Percentiles rank a stretch among this genome's conserved stretches.
Evolutionary conservation across 2,329 filamentous ascomycete species (phyloP).

Genomic region (Cladophialophora chaetospira): DNA sequence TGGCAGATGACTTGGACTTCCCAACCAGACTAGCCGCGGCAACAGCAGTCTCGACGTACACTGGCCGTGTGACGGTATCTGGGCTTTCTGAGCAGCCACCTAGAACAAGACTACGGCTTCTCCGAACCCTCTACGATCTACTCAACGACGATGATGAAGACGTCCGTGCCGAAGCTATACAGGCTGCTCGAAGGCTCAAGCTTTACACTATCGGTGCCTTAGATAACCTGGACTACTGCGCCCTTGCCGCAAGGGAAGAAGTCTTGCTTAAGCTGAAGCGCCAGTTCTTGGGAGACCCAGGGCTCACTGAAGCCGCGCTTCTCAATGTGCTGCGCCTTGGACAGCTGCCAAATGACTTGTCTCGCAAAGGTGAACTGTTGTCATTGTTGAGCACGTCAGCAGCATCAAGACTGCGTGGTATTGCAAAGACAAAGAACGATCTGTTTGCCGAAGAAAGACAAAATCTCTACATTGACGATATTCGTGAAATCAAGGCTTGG

Average conservation of each 20-base stretch:
- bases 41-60: constrained; percentile 21
- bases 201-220: neutral
- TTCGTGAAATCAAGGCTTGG: constrained; percentile 74
- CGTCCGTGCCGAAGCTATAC: constrained; percentile 66
- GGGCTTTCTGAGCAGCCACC: constrained; percentile 45
- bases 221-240: constrained; percentile 44
- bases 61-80: neutral
- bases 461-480: constrained; percentile 88
- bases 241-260: constrained; percentile 51
- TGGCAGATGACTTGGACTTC: constrained; percentile 28
- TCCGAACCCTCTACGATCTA: constrained; percentile 66
- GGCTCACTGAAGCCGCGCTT: constrained; percentile 35
- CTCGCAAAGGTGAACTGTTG: constrained; percentile 46
- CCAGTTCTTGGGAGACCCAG: constrained; percentile 39
- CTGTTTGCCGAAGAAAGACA: constrained; percentile 90
- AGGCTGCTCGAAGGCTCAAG: constrained; percentile 14
- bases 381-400: constrained; percentile 32
- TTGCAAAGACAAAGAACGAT: constrained; percentile 51
- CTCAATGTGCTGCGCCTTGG: constrained; percentile 30
- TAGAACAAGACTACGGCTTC: constrained; percentile 30
- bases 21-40: constrained; percentile 28
- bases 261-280: constrained; percentile 41
- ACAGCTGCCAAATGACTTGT: constrained; percentile 46
- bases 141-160: constrained; percentile 93
- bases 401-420: constrained; percentile 8